phyloP scores from a whole-genome alignment of 345 rosid genomes.

The Ceriops decandra region DNA sequence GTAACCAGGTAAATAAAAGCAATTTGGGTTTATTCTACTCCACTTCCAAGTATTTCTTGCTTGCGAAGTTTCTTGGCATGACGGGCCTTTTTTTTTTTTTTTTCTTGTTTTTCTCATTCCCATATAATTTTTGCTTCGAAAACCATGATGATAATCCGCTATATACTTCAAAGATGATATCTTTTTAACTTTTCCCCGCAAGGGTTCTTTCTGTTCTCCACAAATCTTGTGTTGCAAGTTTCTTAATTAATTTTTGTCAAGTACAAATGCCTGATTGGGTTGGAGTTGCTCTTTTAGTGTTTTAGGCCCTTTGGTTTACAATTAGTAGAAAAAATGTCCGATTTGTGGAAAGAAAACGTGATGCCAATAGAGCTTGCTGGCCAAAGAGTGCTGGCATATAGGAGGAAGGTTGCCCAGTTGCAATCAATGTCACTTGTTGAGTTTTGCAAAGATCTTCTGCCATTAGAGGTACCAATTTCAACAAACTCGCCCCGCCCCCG shows the following conservation, averaged over 20 bases:
- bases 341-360: not conserved
- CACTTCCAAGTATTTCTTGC: too few species aligned
- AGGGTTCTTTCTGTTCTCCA: too few species aligned
- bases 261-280: not conserved
- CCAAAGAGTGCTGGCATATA: conserved; percentile 26
- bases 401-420: conserved; percentile 19
- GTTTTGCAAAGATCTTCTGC: conserved; percentile 3
- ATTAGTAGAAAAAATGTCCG: conserved; percentile 13
- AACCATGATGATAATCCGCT: too few species aligned
- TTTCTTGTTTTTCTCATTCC: too few species aligned
- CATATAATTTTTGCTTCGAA: too few species aligned
- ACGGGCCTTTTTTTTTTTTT: too few species aligned
- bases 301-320: not conserved
- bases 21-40: too few species aligned
- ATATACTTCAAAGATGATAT: not conserved
- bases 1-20: too few species aligned
- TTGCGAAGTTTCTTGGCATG: too few species aligned
- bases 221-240: too few species aligned
- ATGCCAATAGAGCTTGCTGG: conserved; percentile 19
- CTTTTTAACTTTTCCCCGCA: too few species aligned
- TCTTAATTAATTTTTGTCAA: not conserved
- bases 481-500: too few species aligned
- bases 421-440: not conserved
- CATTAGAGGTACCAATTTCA: conserved; percentile 13
- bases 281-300: not conserved